Percentiles rank a stretch among this genome's conserved stretches.
These are phyloP conservation scores for Botrytis squamosa DNA, from an alignment of 2,329 filamentous ascomycete species.

Conservation along the genomic window DNA sequence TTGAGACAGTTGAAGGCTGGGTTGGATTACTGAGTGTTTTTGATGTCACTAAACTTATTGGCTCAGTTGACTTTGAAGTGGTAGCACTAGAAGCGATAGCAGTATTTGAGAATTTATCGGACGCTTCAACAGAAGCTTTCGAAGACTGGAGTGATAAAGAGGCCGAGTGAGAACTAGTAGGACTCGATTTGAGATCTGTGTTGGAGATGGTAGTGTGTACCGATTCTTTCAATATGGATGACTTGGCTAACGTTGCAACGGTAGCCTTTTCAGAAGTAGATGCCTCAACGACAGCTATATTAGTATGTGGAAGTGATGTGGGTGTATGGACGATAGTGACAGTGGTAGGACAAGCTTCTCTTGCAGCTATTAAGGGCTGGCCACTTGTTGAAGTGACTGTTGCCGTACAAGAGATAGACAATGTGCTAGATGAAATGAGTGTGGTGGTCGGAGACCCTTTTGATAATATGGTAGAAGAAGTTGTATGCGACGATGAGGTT, in stretches of 20 bases:
- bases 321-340: constrained; percentile 18
- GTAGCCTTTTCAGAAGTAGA: not conserved
- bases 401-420: constrained; percentile 21
- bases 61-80: not conserved
- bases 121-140: not conserved
- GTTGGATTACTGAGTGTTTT: not conserved
- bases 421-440: constrained; percentile 13
- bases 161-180: not conserved
- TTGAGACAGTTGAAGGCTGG: not conserved
- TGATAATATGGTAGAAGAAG: constrained; percentile 13
- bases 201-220: not conserved
- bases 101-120: not conserved
- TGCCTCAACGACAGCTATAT: not conserved
- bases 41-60: not conserved
- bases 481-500: constrained; percentile 18
- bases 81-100: not conserved
- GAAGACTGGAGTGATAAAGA: not conserved
- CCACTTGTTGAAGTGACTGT: constrained; percentile 23
- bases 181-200: not conserved
- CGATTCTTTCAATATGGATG: constrained; percentile 9
- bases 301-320: not conserved
- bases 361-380: constrained; percentile 11
- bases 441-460: constrained; percentile 19
- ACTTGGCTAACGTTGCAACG: not conserved
- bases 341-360: constrained; percentile 19